Evolutionary conservation across 202 grass and related monocot species (phyloP).

Genomic region (Tripidium arundinaceum): DNA sequence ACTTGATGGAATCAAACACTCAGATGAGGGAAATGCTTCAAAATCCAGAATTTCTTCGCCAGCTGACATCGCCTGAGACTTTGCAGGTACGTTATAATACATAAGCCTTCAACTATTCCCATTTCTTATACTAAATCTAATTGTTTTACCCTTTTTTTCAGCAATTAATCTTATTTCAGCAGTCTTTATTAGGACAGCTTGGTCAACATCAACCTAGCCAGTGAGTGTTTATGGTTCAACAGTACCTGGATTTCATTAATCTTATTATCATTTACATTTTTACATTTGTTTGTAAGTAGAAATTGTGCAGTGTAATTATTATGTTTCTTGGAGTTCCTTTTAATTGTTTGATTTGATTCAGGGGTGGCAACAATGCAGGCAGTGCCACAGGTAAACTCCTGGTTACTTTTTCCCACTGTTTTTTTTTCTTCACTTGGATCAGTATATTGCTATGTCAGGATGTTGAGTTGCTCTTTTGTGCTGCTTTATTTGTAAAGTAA

Average conservation of each 20-base stretch:
- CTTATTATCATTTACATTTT: neutral
- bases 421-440: neutral
- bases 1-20: constrained; percentile 69
- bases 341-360: constrained; percentile 48
- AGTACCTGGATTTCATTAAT: neutral
- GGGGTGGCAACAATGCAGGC: constrained; percentile 56
- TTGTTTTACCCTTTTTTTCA: constrained; percentile 9
- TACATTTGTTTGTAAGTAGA: constrained; percentile 1
- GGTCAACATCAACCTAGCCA: constrained; percentile 50
- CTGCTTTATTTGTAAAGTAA: neutral
- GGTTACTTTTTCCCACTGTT: neutral
- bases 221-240: constrained; percentile 52
- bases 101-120: neutral
- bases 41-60: constrained; percentile 81
- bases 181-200: constrained; percentile 54
- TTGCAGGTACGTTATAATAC: constrained; percentile 50
- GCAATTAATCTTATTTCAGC: constrained; percentile 80
- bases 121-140: neutral
- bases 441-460: neutral
- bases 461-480: neutral
- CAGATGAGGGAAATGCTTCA: constrained; percentile 87
- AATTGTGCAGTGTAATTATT: constrained; percentile 6
- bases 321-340: neutral
- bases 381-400: constrained; percentile 43
- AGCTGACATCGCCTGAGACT: constrained; percentile 76